Conservation (phyloP, 495 filamentous ascomycete genomes). For the Penicillium coprophilum region DNA sequence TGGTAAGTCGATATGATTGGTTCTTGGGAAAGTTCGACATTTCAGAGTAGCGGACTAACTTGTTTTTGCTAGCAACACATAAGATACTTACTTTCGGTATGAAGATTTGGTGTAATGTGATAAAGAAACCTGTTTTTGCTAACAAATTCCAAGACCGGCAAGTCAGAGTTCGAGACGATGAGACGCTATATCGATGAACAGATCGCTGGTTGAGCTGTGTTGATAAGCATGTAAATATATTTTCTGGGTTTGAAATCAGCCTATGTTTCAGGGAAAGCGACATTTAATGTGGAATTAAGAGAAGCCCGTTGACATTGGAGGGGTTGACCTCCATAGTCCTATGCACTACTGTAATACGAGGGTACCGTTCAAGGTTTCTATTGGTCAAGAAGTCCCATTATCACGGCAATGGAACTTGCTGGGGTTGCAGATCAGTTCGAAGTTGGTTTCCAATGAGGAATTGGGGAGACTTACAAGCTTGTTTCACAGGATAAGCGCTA, state of each 20-base stretch:
- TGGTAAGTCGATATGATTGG: constrained; percentile 48
- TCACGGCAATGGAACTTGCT: too few relatives aligned
- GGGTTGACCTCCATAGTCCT: too few relatives aligned
- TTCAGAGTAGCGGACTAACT: constrained; percentile 16
- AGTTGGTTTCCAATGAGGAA: too few relatives aligned
- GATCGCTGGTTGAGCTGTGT: constrained; percentile 24
- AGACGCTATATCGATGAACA: constrained; percentile 54
- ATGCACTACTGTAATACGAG: too few relatives aligned
- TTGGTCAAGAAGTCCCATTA: too few relatives aligned
- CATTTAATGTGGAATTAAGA: too few relatives aligned
- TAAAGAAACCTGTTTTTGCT: constrained; percentile 9
- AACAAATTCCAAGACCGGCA: constrained; percentile 44
- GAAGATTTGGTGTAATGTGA: background rate
- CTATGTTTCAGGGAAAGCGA: background rate
- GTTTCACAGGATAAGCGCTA: too few relatives aligned
- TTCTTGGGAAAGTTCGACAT: background rate
- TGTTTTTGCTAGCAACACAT: constrained; percentile 46
- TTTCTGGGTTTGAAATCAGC: background rate
- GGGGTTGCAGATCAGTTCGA: too few relatives aligned
- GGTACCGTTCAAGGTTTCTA: too few relatives aligned
- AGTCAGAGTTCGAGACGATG: constrained; percentile 62
- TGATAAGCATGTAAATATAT: background rate
- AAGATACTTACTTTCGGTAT: constrained; percentile 58
- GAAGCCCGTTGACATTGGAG: too few relatives aligned
- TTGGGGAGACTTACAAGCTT: too few relatives aligned